Evolutionary conservation across 805 yeast species (phyloP), one percentile per base, ranked within the genome.

Genomic region (Suhomyces vadensis): DNA sequence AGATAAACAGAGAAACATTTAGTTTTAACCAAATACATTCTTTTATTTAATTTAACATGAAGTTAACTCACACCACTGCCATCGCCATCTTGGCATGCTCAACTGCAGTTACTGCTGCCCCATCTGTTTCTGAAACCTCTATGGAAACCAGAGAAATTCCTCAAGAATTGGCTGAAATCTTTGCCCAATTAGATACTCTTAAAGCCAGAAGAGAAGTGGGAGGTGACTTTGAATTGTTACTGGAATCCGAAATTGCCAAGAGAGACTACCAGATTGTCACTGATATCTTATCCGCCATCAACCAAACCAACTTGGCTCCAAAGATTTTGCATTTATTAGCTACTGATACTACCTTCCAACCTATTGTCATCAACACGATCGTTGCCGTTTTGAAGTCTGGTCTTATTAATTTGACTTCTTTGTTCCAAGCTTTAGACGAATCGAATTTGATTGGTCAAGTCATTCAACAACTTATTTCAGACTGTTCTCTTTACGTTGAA

Each of bases 191-290:
- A 31, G 53, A 60, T 13, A 40, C 45, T 37, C 53, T 54, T 50
- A 58, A 55, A 31, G 68, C 67, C 54, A 58, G 74, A 52, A 66
- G 62, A 33, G 60, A 48, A 11, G 25, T 56, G n/a, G 16, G 43
- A 31, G 39, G 39, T 1, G 31, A 24, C 11, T 4, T 29, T 3
- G 33, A 29, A 6, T 14, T n/a, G n/a, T n/a, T 29, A 5, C 20
- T 20, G 16, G 33, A 29, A 16, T 20, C 8, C 33, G 65, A 57
- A 27, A 52, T 70, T 25, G 42, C 55, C 36, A 64, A 64, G 41
- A 58, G 75, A 58, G 74, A 71, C 41, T 67, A 67, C 47, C 53
- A 58, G 31, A 63, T 71, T 44, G 74, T 71, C 24, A 71, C 75
- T 39, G 56, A 64, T 36, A 68, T 70, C 5, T 69, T 71, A 50